Evolutionary conservation across 1,284 basidiomycete species (phyloP), one percentile per base, ranked within the genome.

Genomic region (Xanthoconium separans): DNA sequence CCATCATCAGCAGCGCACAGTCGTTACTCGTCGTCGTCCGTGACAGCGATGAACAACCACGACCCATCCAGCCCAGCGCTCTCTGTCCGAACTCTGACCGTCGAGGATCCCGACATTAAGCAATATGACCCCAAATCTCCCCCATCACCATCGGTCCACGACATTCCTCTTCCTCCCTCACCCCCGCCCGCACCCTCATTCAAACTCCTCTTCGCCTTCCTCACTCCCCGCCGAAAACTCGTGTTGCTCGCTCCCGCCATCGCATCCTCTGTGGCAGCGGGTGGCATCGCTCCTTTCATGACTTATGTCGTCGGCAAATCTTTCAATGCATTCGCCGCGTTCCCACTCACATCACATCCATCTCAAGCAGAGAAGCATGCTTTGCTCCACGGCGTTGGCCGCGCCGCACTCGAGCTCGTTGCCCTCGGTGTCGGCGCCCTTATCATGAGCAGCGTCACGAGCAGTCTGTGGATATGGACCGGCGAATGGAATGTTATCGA

Each of bases 211-310:
- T 87, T 84, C 65, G 76, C 79, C 2, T 73, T 82, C 58, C 73
- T 82, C 53, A 73, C 78, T 0, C 66, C 72, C 13, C 72, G 75
- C 36, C 81, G 85, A 58, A 68, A 77, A 59, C 65, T 77, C 50
- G 60, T 74, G 22, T 76, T 93, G 56, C 73, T 95, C 49, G 59
- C 87, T 27, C 95, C 95, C 1, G 93, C 90, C 4, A 61, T 90
- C 50, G 18, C 83, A 42, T 78, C 85, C 27, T 89, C 93, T 5
- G 55, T 93, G 39, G 72, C 83, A 41, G 80, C 87, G 0, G 91
- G 93, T 42, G 82, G 86, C 36, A 79, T 98, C 36, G 93, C 91
- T 0, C 93, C 96, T 1, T 91, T 91, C 76, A 98, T 98, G 94
- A 95, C 96, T 7, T 81, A 84, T 50, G 83, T 96, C 59, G 78